phyloP scores from a whole-genome alignment of 768 basidiomycete genomes.

The Boletus pseudo-olivaceus region DNA sequence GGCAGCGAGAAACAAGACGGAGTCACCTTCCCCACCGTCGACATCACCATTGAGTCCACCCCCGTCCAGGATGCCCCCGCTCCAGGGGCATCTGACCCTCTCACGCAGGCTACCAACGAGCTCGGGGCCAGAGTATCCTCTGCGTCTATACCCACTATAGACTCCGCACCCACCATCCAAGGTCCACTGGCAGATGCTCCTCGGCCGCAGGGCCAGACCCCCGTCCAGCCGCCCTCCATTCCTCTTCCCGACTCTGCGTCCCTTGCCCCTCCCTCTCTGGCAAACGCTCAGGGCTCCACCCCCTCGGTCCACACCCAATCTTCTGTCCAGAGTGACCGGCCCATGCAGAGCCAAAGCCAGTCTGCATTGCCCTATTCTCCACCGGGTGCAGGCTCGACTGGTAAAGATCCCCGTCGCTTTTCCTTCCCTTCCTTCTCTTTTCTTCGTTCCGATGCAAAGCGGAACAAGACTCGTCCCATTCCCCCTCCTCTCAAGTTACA shows the following conservation, averaged over 20 bases:
- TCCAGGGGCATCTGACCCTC: background rate
- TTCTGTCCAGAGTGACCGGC: conserved; percentile 12
- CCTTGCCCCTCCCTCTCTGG: conserved; percentile 18
- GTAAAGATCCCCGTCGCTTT: conserved; percentile 39
- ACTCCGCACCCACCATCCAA: conserved; percentile 24
- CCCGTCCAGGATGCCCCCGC: background rate
- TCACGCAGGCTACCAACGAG: background rate
- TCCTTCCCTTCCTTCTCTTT: conserved; percentile 47
- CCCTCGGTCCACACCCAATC: conserved; percentile 16
- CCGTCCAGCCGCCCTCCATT: background rate
- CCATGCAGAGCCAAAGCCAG: conserved; percentile 27
- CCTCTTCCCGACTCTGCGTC: conserved; percentile 21
- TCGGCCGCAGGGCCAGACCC: background rate
- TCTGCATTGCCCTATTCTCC: conserved; percentile 25
- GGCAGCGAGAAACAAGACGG: background rate
- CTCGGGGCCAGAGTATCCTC: conserved; percentile 12
- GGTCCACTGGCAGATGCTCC: conserved; percentile 6
- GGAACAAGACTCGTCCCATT: conserved; percentile 17
- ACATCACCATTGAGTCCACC: background rate
- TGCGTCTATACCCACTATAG: conserved; percentile 21
- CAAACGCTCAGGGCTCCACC: conserved; percentile 1
- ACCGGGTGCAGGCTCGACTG: conserved; percentile 1
- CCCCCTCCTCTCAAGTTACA: conserved; percentile 15
- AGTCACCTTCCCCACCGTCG: background rate
- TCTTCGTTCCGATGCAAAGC: conserved; percentile 34